Evolutionary conservation across 768 basidiomycete species (phyloP).

Genomic region (Rubroboletus satanas): DNA sequence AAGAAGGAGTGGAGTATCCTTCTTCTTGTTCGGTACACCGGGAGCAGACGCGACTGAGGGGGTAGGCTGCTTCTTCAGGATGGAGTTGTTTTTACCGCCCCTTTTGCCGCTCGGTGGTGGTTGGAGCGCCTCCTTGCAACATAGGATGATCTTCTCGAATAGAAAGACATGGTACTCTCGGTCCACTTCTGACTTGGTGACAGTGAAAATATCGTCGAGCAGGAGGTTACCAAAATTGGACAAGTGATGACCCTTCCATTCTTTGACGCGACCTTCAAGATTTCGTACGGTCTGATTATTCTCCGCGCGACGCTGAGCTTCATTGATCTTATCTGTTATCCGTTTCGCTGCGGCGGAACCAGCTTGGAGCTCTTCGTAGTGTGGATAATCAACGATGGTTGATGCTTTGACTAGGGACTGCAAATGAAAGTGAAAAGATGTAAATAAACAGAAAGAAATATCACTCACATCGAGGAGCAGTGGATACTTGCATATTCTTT

Average conservation of each 20-base stretch:
- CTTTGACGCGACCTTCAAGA: conserved; percentile 82
- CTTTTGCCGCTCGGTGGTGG: conserved; percentile 61
- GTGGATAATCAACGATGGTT: conserved; percentile 55
- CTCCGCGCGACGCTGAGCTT: conserved; percentile 87
- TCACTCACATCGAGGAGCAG: conserved; percentile 80
- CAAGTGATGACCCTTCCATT: conserved; percentile 98
- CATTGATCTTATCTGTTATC: conserved; percentile 94
- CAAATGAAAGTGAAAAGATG: conserved; percentile 1
- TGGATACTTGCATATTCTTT: conserved; percentile 98
- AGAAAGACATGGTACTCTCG: conserved; percentile 98
- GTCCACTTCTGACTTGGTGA: conserved; percentile 94
- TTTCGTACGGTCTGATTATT: conserved; percentile 88
- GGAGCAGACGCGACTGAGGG: conserved; percentile 45
- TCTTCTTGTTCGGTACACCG: conserved; percentile 60
- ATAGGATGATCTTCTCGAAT: conserved; percentile 97
- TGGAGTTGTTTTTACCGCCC: conserved; percentile 77
- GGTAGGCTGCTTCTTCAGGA: conserved; percentile 77
- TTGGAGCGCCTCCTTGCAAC: conserved; percentile 87
- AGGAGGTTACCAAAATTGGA: conserved; percentile 92
- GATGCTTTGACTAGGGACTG: conserved; percentile 77
- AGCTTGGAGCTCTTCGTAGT: conserved; percentile 75
- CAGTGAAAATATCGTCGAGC: conserved; percentile 92
- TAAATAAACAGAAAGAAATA: conserved; percentile 9
- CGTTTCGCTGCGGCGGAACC: conserved; percentile 87
- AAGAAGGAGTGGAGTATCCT: conserved; percentile 76